phyloP scores from a whole-genome alignment of 306 rosid species.

The Castanea crenata region DNA sequence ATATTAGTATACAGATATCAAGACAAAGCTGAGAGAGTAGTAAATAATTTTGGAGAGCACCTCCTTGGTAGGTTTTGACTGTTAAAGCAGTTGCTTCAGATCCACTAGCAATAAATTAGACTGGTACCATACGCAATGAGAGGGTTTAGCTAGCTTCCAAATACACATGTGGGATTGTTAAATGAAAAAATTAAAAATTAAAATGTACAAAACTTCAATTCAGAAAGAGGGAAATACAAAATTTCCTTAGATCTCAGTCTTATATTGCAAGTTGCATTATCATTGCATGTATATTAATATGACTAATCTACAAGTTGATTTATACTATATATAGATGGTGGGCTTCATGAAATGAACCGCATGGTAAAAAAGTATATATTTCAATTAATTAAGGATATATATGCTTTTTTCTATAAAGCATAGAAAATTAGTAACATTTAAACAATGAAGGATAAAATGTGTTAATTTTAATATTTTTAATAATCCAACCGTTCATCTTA shows the following conservation, averaged over 20 bases:
- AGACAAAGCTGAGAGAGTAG: neutral
- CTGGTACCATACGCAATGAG: neutral
- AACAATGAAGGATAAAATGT: neutral
- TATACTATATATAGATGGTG: neutral
- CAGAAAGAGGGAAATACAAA: no score
- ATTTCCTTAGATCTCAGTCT: neutral
- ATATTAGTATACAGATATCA: conserved; percentile 6
- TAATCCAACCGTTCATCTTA: no score
- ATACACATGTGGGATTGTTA: neutral
- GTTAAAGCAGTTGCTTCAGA: neutral
- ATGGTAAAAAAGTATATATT: neutral
- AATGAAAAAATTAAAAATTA: neutral
- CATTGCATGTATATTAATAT: neutral
- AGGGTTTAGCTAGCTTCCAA: neutral
- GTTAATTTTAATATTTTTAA: no score
- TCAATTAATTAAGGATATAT: neutral
- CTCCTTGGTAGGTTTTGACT: conserved; percentile 15
- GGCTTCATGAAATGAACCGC: neutral
- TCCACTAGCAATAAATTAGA: neutral
- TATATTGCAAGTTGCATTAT: neutral
- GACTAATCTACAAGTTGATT: neutral
- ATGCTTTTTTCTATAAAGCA: neutral
- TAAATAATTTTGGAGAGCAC: neutral
- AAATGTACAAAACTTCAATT: neutral
- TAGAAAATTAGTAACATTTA: neutral